Conservation (phyloP, 176 grass and related monocot genomes). For the Triticum timopheevii region DNA sequence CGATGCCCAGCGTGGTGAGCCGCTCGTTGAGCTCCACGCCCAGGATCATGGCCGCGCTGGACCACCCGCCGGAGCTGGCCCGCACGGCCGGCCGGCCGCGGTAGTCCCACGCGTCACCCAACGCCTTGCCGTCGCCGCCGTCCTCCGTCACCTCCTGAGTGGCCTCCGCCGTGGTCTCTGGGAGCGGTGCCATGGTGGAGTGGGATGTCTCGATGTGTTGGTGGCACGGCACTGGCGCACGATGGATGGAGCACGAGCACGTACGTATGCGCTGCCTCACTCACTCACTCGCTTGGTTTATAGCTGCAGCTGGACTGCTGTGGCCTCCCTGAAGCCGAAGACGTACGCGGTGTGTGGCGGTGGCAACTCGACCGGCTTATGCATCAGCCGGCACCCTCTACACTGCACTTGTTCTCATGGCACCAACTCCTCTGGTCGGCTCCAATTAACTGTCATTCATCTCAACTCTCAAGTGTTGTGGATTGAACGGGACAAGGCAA, state of each 20-base stretch:
- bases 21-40: conserved; percentile 76
- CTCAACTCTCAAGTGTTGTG: too few species aligned
- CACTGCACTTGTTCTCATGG: too few species aligned
- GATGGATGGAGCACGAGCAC: too few species aligned
- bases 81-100: conserved; percentile 38
- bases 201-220: not conserved
- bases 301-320: not conserved
- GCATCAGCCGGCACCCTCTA: too few species aligned
- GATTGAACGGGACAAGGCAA: too few species aligned
- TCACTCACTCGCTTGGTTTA: not conserved
- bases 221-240: not conserved
- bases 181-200: conserved; percentile 10
- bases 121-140: not conserved
- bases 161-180: not conserved
- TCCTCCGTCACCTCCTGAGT: not conserved
- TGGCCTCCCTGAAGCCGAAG: too few species aligned
- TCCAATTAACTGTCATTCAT: too few species aligned
- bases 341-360: too few species aligned
- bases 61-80: conserved; percentile 36
- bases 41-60: conserved; percentile 49
- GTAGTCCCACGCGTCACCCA: conserved; percentile 45
- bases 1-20: conserved; percentile 73
- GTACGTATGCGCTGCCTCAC: not conserved
- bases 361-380: too few species aligned
- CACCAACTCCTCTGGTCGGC: too few species aligned